Percentiles rank a stretch among this genome's conserved stretches.
Evolutionary conservation across 1,284 basidiomycete species (phyloP).

Genomic region (Macrocystidia cucumis): DNA sequence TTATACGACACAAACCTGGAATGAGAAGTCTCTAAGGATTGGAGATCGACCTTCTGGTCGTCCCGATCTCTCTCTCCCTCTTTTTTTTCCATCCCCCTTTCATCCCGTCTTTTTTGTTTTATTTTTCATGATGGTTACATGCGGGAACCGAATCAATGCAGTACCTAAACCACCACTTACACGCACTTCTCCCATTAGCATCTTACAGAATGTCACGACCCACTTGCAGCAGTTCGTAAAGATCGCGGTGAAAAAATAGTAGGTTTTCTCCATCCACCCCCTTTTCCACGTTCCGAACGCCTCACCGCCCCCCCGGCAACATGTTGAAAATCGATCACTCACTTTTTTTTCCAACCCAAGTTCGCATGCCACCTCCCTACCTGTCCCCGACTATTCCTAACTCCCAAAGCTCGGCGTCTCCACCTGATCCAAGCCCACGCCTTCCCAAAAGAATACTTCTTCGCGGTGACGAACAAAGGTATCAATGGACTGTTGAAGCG

Average conservation of each 20-base stretch:
- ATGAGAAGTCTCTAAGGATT: too few species aligned
- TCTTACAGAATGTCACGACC: conserved; percentile 83
- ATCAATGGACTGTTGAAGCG: conserved; percentile 66
- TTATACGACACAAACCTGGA: conserved; percentile 6
- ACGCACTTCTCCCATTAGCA: too few species aligned
- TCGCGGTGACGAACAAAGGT: conserved; percentile 83
- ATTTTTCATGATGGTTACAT: too few species aligned
- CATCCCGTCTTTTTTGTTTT: conserved; percentile 7
- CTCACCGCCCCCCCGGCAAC: too few species aligned
- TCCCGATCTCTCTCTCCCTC: conserved; percentile 2
- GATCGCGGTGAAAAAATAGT: conserved; percentile 88
- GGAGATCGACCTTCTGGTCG: conserved; percentile 5
- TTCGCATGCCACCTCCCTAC: conserved; percentile 73
- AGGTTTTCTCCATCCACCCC: conserved; percentile 21
- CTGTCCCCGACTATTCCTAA: conserved; percentile 60
- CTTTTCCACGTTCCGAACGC: conserved; percentile 5
- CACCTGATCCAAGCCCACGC: conserved; percentile 79
- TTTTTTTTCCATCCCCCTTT: conserved; percentile 2
- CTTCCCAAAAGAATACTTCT: conserved; percentile 85
- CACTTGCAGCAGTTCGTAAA: conserved; percentile 62
- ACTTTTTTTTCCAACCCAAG: conserved; percentile 29
- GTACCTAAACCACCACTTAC: too few species aligned
- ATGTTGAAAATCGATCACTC: conserved; percentile 2
- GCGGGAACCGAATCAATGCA: too few species aligned
- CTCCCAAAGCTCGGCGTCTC: conserved; percentile 71